phyloP scores from a whole-genome alignment of 2,329 filamentous ascomycete genomes.

The Arthrobotrys iridis region DNA sequence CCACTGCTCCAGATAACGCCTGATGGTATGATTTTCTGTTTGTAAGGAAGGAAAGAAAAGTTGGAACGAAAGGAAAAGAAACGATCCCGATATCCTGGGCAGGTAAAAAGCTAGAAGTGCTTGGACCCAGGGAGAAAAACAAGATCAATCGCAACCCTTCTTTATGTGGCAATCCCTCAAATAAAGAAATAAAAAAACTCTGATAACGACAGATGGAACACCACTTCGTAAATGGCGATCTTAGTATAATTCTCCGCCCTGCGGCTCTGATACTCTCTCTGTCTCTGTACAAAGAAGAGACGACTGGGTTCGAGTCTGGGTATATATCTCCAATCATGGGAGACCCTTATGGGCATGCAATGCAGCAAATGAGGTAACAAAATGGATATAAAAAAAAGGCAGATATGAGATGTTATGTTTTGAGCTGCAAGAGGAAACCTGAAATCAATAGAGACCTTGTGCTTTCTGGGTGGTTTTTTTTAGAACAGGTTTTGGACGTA shows the following conservation, averaged over 20 bases:
- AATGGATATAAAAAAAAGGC: neutral
- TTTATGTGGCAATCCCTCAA: slow-evolving; percentile 8
- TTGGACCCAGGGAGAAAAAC: neutral
- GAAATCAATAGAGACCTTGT: slow-evolving; percentile 1
- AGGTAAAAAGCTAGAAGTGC: slow-evolving; percentile 17
- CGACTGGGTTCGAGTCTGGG: neutral
- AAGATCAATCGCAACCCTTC: slow-evolving; percentile 18
- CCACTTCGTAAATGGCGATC: slow-evolving; percentile 1
- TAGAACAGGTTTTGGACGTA: slow-evolving; percentile 34
- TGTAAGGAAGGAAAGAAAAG: neutral
- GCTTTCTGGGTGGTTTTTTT: neutral
- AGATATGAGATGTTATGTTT: slow-evolving; percentile 3
- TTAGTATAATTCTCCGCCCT: slow-evolving; percentile 30
- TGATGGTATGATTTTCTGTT: neutral
- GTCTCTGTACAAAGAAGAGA: slow-evolving; percentile 41
- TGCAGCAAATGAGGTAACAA: slow-evolving; percentile 8
- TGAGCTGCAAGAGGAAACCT: neutral
- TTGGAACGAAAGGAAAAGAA: neutral
- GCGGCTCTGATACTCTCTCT: slow-evolving; percentile 34
- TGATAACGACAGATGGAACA: slow-evolving; percentile 41
- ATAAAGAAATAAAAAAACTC: slow-evolving; percentile 6
- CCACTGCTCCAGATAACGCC: slow-evolving; percentile 12
- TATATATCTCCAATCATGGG: slow-evolving; percentile 18
- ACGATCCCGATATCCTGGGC: neutral
- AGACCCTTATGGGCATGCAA: slow-evolving; percentile 1